Evolutionary conservation across 2,329 filamentous ascomycete species (phyloP).

Genomic region (Pleurostoma richardsiae): DNA sequence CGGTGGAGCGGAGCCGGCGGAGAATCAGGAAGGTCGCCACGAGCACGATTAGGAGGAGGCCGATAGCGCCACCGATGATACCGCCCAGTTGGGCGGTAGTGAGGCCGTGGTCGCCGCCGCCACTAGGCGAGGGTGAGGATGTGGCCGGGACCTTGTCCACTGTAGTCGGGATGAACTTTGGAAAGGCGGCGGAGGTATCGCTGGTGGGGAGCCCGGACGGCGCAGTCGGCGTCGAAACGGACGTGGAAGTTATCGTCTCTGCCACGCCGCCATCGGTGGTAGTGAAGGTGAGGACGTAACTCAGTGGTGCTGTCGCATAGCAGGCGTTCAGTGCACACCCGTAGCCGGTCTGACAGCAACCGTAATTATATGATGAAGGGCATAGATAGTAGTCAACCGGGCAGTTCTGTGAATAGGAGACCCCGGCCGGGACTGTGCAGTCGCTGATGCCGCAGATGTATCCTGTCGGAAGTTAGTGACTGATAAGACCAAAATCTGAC

Average conservation of each 20-base stretch:
- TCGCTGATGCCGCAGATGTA: constrained; percentile 12
- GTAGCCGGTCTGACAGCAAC: constrained; percentile 47
- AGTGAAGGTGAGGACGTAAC: constrained; percentile 39
- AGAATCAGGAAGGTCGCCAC: constrained; percentile 43
- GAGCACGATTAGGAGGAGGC: constrained; percentile 41
- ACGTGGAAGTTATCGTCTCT: constrained; percentile 30
- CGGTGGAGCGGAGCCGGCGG: constrained; percentile 41
- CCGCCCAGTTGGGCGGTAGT: constrained; percentile 41
- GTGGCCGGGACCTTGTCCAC: constrained; percentile 33
- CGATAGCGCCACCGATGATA: constrained; percentile 46
- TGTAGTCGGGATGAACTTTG: constrained; percentile 38
- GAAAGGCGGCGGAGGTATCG: constrained; percentile 17
- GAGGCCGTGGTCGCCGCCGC: constrained; percentile 24
- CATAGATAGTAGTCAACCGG: constrained; percentile 40
- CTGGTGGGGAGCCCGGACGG: constrained; percentile 20
- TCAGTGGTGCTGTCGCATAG: constrained; percentile 40
- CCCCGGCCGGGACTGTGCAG: constrained; percentile 40
- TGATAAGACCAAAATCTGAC: constrained; percentile 1
- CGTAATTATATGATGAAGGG: constrained; percentile 42
- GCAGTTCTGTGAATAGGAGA: constrained; percentile 33
- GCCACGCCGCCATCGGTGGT: constrained; percentile 36
- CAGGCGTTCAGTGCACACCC: constrained; percentile 42
- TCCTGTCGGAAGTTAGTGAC: constrained; percentile 8
- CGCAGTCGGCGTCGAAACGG: constrained; percentile 31
- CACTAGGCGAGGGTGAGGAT: constrained; percentile 9